Percentiles rank a stretch among this genome's conserved stretches.
Evolutionary conservation across 2,329 filamentous ascomycete genomes (phyloP).

Genomic region (Nakataea oryzae): DNA sequence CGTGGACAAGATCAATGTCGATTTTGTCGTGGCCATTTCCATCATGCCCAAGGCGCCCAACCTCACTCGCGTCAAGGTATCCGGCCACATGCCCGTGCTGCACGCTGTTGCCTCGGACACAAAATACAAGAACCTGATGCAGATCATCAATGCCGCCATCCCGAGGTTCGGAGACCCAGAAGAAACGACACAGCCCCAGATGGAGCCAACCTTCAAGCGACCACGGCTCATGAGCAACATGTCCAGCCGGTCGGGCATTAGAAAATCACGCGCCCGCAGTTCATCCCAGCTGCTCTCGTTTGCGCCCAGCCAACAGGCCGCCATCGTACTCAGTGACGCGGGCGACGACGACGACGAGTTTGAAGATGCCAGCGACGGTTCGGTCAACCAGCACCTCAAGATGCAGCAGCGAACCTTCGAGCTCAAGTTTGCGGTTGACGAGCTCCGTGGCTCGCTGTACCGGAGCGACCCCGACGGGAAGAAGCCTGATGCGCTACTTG

Average conservation of each 20-base stretch:
- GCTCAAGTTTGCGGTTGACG: slow-evolving; percentile 93
- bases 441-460: slow-evolving; percentile 85
- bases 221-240: slow-evolving; percentile 34
- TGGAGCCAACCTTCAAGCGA: slow-evolving; percentile 20
- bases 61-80: slow-evolving; percentile 82
- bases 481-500: slow-evolving; percentile 70
- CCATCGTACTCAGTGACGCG: slow-evolving; percentile 67
- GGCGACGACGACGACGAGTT: slow-evolving; percentile 55
- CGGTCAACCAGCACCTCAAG: slow-evolving; percentile 48
- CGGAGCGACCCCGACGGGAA: slow-evolving; percentile 70
- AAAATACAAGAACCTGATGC: slow-evolving; percentile 97
- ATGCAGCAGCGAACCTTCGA: slow-evolving; percentile 88
- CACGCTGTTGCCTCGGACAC: slow-evolving; percentile 87
- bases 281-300: slow-evolving; percentile 65
- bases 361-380: slow-evolving; percentile 54
- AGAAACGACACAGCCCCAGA: slow-evolving; percentile 9
- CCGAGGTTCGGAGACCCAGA: slow-evolving; percentile 60
- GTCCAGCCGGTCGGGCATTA: slow-evolving; percentile 26
- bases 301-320: slow-evolving; percentile 45
- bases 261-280: slow-evolving; percentile 38
- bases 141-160: slow-evolving; percentile 86
- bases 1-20: slow-evolving; percentile 93
- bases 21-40: slow-evolving; percentile 91
- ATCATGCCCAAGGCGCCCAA: slow-evolving; percentile 96
- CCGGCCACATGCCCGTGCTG: slow-evolving; percentile 82